These are phyloP conservation scores for Scheffersomyces stambukii DNA, from an alignment of 1,139 yeast species.

Conservation along the genomic window DNA sequence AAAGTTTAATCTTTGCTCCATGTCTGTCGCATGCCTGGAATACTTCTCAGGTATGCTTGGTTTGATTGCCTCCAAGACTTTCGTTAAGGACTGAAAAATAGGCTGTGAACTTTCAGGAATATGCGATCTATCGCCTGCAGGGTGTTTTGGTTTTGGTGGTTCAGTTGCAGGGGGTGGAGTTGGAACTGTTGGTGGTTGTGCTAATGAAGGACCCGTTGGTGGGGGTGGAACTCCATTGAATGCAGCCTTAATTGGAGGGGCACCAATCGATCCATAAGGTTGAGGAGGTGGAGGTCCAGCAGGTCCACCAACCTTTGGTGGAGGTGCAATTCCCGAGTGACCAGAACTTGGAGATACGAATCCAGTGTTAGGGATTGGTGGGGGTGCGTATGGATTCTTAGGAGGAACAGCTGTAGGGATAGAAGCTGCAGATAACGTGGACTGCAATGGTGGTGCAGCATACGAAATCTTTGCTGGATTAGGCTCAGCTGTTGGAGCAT, in stretches of 20 bases:
- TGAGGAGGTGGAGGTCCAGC: slow-evolving; percentile 14
- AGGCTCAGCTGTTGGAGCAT: slow-evolving; percentile 23
- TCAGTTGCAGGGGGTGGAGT: slow-evolving; percentile 11
- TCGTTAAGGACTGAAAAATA: slow-evolving; percentile 53
- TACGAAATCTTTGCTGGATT: slow-evolving; percentile 15
- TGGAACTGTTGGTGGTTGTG: slow-evolving; percentile 16
- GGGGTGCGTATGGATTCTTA: slow-evolving; percentile 42
- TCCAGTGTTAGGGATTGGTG: too few species aligned
- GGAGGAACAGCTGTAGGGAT: slow-evolving; percentile 17
- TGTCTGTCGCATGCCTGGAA: slow-evolving; percentile 70
- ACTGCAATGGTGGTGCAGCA: slow-evolving; percentile 16
- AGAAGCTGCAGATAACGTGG: slow-evolving; percentile 9
- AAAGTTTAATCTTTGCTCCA: slow-evolving; percentile 75
- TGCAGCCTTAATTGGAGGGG: slow-evolving; percentile 9
- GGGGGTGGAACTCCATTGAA: slow-evolving; percentile 10
- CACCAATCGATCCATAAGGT: slow-evolving; percentile 2
- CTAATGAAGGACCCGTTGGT: slow-evolving; percentile 11
- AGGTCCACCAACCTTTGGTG: slow-evolving; percentile 11
- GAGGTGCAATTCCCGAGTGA: slow-evolving; percentile 13
- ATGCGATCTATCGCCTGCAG: slow-evolving; percentile 69
- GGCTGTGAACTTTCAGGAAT: slow-evolving; percentile 57
- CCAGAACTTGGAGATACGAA: slow-evolving; percentile 8
- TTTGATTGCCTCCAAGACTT: slow-evolving; percentile 56
- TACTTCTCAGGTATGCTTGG: slow-evolving; percentile 77
- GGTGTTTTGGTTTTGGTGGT: slow-evolving; percentile 39